Conservation (phyloP, 768 basidiomycete species). For the Serendipita sp. region DNA sequence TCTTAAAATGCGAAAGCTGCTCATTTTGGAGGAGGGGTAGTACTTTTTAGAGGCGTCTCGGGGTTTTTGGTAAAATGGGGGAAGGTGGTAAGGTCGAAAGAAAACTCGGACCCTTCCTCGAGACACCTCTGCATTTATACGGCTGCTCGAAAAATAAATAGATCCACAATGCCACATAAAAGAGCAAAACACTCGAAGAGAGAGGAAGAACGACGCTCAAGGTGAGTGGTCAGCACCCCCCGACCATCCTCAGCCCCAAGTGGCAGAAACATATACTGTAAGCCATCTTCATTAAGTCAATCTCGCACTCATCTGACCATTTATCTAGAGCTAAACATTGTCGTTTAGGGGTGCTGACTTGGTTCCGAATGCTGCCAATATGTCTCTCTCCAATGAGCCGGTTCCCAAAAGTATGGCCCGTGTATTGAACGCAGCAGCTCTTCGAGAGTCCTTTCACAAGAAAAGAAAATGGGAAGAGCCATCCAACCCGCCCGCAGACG, state of each 20-base stretch:
- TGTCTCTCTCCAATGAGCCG: slow-evolving; percentile 31
- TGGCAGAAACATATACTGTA: no score
- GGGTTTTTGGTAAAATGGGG: neutral
- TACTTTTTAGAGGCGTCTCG: neutral
- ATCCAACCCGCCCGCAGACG: neutral
- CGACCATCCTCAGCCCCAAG: no score
- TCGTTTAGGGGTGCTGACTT: slow-evolving; percentile 35
- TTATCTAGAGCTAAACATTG: no score
- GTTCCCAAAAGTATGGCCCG: slow-evolving; percentile 55
- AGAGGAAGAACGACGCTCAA: slow-evolving; percentile 1
- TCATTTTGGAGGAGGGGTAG: neutral
- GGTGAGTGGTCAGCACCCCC: neutral
- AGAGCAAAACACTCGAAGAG: neutral
- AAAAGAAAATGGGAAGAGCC: slow-evolving; percentile 12
- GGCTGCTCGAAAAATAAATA: neutral
- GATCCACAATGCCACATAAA: neutral
- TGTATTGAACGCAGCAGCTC: slow-evolving; percentile 42
- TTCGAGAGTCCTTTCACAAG: slow-evolving; percentile 30
- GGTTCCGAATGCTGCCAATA: slow-evolving; percentile 25
- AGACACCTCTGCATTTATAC: neutral
- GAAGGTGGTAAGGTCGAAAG: neutral
- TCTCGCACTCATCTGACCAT: no score
- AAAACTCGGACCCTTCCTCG: neutral
- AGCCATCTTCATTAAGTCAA: no score
- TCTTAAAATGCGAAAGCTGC: neutral